Conservation (phyloP, 176 grass and related monocot genomes). For the Raddia guianensis region DNA sequence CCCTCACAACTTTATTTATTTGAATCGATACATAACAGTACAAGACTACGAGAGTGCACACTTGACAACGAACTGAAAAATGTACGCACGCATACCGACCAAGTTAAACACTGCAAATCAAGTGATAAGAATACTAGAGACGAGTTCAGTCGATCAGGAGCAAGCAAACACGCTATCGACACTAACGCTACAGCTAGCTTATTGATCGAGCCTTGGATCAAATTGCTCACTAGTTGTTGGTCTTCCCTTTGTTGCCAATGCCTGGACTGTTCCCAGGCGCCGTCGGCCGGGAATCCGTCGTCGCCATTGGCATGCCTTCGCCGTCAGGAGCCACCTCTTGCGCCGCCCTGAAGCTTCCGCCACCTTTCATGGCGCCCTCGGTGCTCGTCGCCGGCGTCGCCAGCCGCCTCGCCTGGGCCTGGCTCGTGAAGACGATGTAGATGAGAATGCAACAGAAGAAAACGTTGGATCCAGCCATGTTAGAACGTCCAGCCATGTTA, state of each 20-base stretch:
- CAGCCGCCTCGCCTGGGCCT: conserved; percentile 42
- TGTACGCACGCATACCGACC: neutral
- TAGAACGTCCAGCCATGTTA: conserved; percentile 29
- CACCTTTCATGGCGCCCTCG: neutral
- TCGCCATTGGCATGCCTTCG: conserved; percentile 26
- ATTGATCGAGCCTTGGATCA: neutral
- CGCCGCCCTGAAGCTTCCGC: neutral
- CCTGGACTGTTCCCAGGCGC: conserved; percentile 55
- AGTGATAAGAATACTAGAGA: conserved; percentile 29
- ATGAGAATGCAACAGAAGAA: conserved; percentile 47
- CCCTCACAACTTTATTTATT: conserved; percentile 44
- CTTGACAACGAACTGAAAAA: conserved; percentile 10
- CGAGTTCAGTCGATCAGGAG: neutral
- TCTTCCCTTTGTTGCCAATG: conserved; percentile 44
- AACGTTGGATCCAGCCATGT: conserved; percentile 43
- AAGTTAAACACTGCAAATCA: neutral
- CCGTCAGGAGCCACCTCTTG: conserved; percentile 18
- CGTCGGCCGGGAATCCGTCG: conserved; percentile 43
- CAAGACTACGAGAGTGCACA: conserved; percentile 32
- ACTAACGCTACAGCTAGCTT: neutral
- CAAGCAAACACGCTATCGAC: neutral
- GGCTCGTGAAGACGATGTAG: conserved; percentile 42
- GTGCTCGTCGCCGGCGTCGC: neutral
- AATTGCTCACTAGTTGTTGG: conserved; percentile 41
- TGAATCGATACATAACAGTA: conserved; percentile 3